Conservation (phyloP, 352 stramenopile genomes). For the Thraustotheca clavata region DNA sequence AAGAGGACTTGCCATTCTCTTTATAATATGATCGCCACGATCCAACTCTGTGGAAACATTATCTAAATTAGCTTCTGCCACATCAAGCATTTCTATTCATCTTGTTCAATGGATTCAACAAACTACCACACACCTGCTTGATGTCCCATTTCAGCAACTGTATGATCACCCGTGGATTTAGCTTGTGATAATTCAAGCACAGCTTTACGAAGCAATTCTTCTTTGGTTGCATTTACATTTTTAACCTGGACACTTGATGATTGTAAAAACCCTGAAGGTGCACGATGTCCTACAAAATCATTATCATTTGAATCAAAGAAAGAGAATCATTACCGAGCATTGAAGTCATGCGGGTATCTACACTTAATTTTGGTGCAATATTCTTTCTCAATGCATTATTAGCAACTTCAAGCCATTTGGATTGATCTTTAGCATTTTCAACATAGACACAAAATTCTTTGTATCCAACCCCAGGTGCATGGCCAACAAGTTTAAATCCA, state of each 20-base stretch:
- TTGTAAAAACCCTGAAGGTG: constrained; percentile 14
- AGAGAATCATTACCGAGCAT: not conserved
- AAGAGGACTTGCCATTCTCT: constrained; percentile 54
- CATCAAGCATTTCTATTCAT: constrained; percentile 53
- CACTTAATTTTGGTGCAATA: not conserved
- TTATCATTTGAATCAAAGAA: not conserved
- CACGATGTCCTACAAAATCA: constrained; percentile 22
- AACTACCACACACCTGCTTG: constrained; percentile 34
- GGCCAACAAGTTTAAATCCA: constrained; percentile 78
- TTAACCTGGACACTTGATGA: constrained; percentile 62
- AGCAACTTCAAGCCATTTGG: constrained; percentile 74
- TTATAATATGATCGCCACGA: constrained; percentile 63
- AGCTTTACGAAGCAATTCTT: constrained; percentile 57
- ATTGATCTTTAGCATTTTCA: constrained; percentile 45
- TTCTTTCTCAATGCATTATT: constrained; percentile 46
- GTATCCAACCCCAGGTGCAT: constrained; percentile 64
- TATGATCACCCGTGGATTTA: constrained; percentile 55
- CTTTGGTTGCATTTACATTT: constrained; percentile 46
- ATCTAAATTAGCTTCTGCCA: constrained; percentile 51
- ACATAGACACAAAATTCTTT: constrained; percentile 77
- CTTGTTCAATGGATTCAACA: not conserved
- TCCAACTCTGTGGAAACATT: constrained; percentile 55
- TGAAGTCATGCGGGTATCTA: not conserved
- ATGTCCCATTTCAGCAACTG: constrained; percentile 59
- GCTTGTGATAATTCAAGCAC: constrained; percentile 64